These are phyloP conservation scores for Hapsidospora chrysogenum DNA, from an alignment of 495 filamentous ascomycete species.

Conservation along the genomic window DNA sequence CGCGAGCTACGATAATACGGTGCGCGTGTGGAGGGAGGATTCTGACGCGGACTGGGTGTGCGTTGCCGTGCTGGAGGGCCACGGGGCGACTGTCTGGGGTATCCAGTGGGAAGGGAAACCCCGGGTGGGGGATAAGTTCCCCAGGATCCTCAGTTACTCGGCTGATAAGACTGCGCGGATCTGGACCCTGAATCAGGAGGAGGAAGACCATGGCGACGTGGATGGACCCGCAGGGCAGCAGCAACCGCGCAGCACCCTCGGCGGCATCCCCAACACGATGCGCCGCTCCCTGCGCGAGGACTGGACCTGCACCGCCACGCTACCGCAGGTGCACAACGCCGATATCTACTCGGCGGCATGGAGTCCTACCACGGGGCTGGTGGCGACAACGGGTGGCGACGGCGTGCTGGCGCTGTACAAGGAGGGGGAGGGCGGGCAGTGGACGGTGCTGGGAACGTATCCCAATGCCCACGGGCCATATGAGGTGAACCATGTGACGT, in stretches of 20 bases:
- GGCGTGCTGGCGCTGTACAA: slow-evolving; percentile 66
- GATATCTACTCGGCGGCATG: slow-evolving; percentile 69
- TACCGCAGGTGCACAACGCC: slow-evolving; percentile 62
- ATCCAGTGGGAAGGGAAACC: slow-evolving; percentile 57
- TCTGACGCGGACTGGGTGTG: slow-evolving; percentile 79
- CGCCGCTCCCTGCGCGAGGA: slow-evolving; percentile 56
- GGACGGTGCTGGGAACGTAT: slow-evolving; percentile 16
- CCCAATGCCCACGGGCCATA: slow-evolving; percentile 72
- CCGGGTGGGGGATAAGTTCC: slow-evolving; percentile 19
- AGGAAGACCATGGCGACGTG: slow-evolving; percentile 23
- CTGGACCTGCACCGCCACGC: slow-evolving; percentile 54
- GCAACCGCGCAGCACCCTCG: slow-evolving; percentile 13
- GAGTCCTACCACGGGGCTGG: slow-evolving; percentile 54
- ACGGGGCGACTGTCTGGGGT: slow-evolving; percentile 74
- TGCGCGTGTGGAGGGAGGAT: slow-evolving; percentile 80
- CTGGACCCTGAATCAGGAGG: slow-evolving; percentile 51
- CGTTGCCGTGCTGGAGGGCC: slow-evolving; percentile 62
- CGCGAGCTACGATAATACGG: slow-evolving; percentile 81
- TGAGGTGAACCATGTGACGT: slow-evolving; percentile 80
- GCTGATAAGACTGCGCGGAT: slow-evolving; percentile 64
- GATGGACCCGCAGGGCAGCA: slow-evolving; percentile 4
- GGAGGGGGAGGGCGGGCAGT: slow-evolving; percentile 23
- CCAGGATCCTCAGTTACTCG: slow-evolving; percentile 58
- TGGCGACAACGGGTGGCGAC: slow-evolving; percentile 77
- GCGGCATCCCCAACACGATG: slow-evolving; percentile 64